Evolutionary conservation across 306 rosid genomes (phyloP).

Genomic region (Trichosanthes truncata): DNA sequence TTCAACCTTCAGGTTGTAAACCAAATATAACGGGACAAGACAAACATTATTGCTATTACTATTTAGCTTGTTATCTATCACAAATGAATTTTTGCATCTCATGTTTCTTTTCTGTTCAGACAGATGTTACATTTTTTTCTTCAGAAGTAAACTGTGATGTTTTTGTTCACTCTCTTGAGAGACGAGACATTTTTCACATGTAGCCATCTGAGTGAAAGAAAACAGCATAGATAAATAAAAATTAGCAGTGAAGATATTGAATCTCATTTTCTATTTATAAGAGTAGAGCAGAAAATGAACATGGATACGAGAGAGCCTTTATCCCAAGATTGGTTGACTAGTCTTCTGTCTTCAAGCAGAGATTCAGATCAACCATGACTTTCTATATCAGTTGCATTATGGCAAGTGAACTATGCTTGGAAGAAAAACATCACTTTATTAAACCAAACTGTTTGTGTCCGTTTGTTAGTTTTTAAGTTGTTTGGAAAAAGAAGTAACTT

Average conservation of each 20-base stretch:
- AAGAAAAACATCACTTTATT: neutral
- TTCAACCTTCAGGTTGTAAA: slow-evolving; percentile 61
- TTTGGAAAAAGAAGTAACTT: neutral
- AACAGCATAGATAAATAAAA: neutral
- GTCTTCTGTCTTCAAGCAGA: neutral
- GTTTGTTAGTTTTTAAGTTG: neutral
- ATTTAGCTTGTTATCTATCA: neutral
- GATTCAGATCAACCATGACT: neutral
- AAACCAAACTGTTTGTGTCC: neutral
- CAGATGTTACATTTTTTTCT: neutral
- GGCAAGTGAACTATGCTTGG: neutral
- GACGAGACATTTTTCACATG: no score
- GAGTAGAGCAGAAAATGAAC: neutral
- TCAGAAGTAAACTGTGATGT: neutral
- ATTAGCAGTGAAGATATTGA: neutral
- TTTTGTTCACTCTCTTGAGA: neutral
- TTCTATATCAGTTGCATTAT: neutral
- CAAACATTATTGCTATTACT: slow-evolving; percentile 6
- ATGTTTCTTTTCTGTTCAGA: neutral
- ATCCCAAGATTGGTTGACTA: neutral
- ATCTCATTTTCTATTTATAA: neutral
- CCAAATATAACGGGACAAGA: neutral
- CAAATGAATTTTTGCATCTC: neutral
- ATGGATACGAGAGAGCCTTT: neutral
- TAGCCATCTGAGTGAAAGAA: no score